phyloP scores from a whole-genome alignment of 768 basidiomycete species.

The Calocybe indica region DNA sequence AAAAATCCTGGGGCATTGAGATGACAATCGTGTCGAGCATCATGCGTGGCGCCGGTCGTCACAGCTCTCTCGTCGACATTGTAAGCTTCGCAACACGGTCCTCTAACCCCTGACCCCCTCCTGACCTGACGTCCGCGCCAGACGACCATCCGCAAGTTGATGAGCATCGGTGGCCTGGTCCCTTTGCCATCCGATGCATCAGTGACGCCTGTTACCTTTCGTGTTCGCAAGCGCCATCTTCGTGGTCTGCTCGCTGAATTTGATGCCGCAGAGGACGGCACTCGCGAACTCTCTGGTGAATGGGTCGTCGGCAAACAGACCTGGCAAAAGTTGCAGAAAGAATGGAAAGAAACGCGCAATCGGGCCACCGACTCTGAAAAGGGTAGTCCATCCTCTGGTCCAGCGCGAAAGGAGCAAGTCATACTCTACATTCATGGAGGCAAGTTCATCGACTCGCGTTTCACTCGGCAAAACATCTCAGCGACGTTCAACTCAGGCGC shows the following conservation, averaged over 20 bases:
- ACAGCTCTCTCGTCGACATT: conserved; percentile 81
- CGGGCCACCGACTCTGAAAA: conserved; percentile 11
- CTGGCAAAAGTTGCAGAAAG: conserved; percentile 81
- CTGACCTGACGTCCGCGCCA: conserved; percentile 12
- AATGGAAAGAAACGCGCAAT: conserved; percentile 56
- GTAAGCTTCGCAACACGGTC: conserved; percentile 33
- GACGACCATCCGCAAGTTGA: conserved; percentile 52
- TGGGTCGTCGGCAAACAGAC: conserved; percentile 95
- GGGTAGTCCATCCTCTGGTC: conserved; percentile 10
- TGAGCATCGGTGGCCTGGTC: conserved; percentile 75
- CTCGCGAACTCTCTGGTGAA: conserved; percentile 83
- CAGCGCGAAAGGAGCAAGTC: conserved; percentile 62
- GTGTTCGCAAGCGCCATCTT: conserved; percentile 63
- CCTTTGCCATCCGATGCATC: conserved; percentile 90
- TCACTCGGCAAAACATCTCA: not conserved
- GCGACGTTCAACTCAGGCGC: conserved; percentile 50
- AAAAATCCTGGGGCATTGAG: conserved; percentile 89
- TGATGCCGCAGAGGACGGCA: conserved; percentile 72
- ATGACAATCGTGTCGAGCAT: conserved; percentile 87
- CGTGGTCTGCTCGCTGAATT: conserved; percentile 74
- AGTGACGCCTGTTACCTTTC: conserved; percentile 91
- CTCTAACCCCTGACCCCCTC: not conserved
- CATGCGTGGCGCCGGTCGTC: conserved; percentile 77
- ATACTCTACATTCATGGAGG: conserved; percentile 95
- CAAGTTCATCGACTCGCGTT: conserved; percentile 22